phyloP scores from a whole-genome alignment of 1,284 basidiomycete genomes.

The Malassezia brasiliensis region DNA sequence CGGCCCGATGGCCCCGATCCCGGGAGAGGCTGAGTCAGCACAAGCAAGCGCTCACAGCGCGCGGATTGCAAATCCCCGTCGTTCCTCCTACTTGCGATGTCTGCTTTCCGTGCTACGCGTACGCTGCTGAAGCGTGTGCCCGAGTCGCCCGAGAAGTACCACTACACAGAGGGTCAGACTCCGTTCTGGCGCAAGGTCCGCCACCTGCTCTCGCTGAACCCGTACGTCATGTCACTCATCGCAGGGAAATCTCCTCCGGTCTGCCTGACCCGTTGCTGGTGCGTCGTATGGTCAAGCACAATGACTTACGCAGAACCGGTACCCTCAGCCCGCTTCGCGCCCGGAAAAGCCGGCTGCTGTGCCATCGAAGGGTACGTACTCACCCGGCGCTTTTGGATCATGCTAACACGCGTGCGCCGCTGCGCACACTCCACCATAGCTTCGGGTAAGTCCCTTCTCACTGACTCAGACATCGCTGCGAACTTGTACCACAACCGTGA shows the following conservation, averaged over 20 bases:
- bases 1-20: background rate
- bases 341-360: conserved; percentile 76
- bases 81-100: conserved; percentile 6
- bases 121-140: conserved; percentile 26
- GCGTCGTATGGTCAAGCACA: background rate
- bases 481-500: conserved; percentile 78
- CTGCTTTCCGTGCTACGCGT: conserved; percentile 25
- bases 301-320: conserved; percentile 56
- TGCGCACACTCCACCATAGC: background rate
- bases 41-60: background rate
- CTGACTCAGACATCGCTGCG: conserved; percentile 23
- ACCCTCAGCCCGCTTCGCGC: conserved; percentile 74
- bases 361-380: conserved; percentile 57
- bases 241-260: conserved; percentile 69
- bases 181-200: conserved; percentile 48
- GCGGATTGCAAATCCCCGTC: conserved; percentile 3
- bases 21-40: background rate
- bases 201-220: conserved; percentile 57
- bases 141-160: conserved; percentile 37
- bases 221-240: conserved; percentile 41
- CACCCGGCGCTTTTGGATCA: too few species aligned
- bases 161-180: conserved; percentile 41
- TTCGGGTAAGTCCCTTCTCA: conserved; percentile 15
- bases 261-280: conserved; percentile 58
- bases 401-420: too few species aligned